Evolutionary conservation across 2,329 filamentous ascomycete species (phyloP).

Genomic region (Monosporascus cannonballus): DNA sequence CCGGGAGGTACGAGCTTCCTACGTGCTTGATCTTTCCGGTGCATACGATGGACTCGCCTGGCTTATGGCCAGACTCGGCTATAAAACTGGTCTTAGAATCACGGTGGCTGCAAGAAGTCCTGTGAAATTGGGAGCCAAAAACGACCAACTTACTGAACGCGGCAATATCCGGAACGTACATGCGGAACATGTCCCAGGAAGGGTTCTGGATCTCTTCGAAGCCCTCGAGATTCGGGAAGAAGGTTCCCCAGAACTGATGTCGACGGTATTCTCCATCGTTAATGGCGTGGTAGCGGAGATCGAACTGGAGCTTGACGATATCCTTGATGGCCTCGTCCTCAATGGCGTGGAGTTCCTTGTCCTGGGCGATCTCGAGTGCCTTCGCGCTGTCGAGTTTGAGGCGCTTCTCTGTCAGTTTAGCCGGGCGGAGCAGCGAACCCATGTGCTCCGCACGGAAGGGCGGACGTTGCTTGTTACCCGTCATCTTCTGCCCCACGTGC

Average conservation of each 20-base stretch:
- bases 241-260: slow-evolving; percentile 46
- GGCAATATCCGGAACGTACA: slow-evolving; percentile 45
- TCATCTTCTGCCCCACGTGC: slow-evolving; percentile 12
- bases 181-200: slow-evolving; percentile 44
- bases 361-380: slow-evolving; percentile 30
- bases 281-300: slow-evolving; percentile 60
- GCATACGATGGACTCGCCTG: slow-evolving; percentile 39
- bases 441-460: slow-evolving; percentile 74
- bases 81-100: not conserved
- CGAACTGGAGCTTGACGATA: slow-evolving; percentile 62
- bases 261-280: slow-evolving; percentile 36
- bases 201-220: slow-evolving; percentile 41
- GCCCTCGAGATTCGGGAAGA: slow-evolving; percentile 36
- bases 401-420: slow-evolving; percentile 56
- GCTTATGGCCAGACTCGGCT: slow-evolving; percentile 40
- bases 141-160: slow-evolving; percentile 31
- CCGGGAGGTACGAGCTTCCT: slow-evolving; percentile 35
- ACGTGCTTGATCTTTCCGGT: slow-evolving; percentile 40
- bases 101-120: not conserved
- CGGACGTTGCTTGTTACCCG: slow-evolving; percentile 27
- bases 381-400: slow-evolving; percentile 35
- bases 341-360: slow-evolving; percentile 41
- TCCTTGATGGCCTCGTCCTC: slow-evolving; percentile 59
- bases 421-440: slow-evolving; percentile 64
- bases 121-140: slow-evolving; percentile 1